Evolutionary conservation across 129 eudicot genomes (phyloP), one percentile per base, ranked within the genome.

Genomic region (Scalesia atractyloides): DNA sequence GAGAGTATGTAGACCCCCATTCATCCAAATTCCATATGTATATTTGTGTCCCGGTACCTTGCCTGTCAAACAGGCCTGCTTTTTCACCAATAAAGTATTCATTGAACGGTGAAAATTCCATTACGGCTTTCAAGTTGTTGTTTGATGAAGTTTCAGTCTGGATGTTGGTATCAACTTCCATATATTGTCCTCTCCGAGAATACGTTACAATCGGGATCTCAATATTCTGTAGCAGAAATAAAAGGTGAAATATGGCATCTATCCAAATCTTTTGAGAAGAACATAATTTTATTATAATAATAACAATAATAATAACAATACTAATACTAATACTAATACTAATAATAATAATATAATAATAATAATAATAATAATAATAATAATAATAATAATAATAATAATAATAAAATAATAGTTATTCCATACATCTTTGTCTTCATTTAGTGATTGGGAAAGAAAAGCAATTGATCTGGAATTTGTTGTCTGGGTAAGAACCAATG

Each of bases 401-500:
- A 18, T 33, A 30, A 83, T 80, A 64, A 39, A 56, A 18, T 33
- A 30, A 83, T 80, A 61, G 43, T 62, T n/a, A 57, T 37, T 39
- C 12, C 74, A 11, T 52, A 69, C 74, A 69, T 69, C 64, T 5
- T 69, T 69, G 51, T 12, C 74, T 69, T 69, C 74, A 69, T 69
- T 69, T 52, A 69, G 36, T 34, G 91, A 80, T 78, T 84, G 96
- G 9, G 96, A 89, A 54, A 89, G 88, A 79, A 86, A 86, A 14
- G 92, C 90, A 34, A 89, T 80, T 16, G 92, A 89, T 86, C 92
- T 83, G 56, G 90, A 86, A 62, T 80, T 68, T 12, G 85, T 53
- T 47, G 88, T 84, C 52, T 89, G 96, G 22, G 96, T 89, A 46
- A 89, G 84, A 75, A 89, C 96, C 82, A 89, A 77, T 39, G 88